phyloP scores from a whole-genome alignment of 345 rosid species.

The Camelina sativa region DNA sequence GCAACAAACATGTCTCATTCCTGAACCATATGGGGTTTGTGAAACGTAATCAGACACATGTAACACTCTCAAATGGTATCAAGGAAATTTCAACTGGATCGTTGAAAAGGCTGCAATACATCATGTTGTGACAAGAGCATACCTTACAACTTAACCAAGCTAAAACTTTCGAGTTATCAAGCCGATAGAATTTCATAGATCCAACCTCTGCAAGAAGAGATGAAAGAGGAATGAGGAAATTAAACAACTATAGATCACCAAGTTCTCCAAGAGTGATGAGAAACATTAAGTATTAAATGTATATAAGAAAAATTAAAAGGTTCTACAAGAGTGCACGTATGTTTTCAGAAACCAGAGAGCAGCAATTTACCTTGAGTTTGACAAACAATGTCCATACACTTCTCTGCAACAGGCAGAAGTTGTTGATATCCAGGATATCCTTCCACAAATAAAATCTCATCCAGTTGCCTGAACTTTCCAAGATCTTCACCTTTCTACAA shows the following conservation, averaged over 20 bases:
- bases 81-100: not conserved
- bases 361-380: conserved; percentile 69
- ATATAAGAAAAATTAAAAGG: not conserved
- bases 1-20: not conserved
- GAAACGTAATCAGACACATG: conserved; percentile 20
- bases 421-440: conserved; percentile 76
- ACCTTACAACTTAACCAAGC: conserved; percentile 86
- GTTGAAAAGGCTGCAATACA: conserved; percentile 1
- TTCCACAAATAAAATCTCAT: conserved; percentile 72
- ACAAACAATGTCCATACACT: conserved; percentile 80
- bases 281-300: not conserved
- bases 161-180: conserved; percentile 77
- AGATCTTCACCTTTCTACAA: conserved; percentile 78
- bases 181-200: conserved; percentile 75
- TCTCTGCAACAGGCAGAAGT: conserved; percentile 63
- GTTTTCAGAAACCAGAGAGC: conserved; percentile 17
- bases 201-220: conserved; percentile 66
- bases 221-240: conserved; percentile 20
- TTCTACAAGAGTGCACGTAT: not conserved
- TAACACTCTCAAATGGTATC: conserved; percentile 12
- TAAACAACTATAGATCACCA: conserved; percentile 12
- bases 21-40: not conserved
- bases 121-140: conserved; percentile 32
- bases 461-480: conserved; percentile 87
- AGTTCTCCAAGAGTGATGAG: conserved; percentile 14